These are phyloP conservation scores for Scortechinia acanthostroma DNA, from an alignment of 2,329 filamentous ascomycete species.

Conservation along the genomic window DNA sequence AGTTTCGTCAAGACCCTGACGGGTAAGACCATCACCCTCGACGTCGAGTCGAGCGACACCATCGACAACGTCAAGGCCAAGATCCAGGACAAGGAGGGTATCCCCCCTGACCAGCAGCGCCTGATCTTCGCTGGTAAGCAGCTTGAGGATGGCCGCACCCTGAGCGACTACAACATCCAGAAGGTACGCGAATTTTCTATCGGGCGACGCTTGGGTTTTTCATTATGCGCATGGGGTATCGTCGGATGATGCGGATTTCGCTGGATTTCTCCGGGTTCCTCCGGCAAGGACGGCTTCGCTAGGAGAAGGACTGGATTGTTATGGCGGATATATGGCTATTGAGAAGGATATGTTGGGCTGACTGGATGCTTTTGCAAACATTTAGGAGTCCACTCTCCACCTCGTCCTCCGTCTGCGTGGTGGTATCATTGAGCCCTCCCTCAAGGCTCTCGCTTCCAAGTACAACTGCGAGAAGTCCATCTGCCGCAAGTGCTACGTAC, in stretches of 20 bases:
- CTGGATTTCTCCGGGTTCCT: neutral
- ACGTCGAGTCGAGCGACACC: constrained; percentile 97
- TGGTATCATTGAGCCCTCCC: constrained; percentile 97
- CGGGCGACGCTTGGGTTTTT: no score
- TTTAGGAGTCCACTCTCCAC: constrained; percentile 92
- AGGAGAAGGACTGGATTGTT: no score
- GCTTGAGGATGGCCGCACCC: constrained; percentile 93
- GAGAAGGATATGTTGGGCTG: neutral
- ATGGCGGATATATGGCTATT: no score
- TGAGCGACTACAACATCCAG: constrained; percentile 99
- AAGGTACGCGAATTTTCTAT: constrained; percentile 58
- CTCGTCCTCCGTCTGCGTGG: constrained; percentile 97
- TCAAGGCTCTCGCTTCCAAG: constrained; percentile 97
- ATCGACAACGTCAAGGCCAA: constrained; percentile 99
- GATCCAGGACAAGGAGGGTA: constrained; percentile 99
- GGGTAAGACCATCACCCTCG: constrained; percentile 99
- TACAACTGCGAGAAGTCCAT: constrained; percentile 99
- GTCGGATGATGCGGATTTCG: no score
- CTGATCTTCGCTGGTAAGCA: constrained; percentile 99
- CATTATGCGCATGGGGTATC: no score
- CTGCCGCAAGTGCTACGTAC: constrained; percentile 81
- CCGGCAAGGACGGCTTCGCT: no score
- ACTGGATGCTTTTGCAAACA: constrained; percentile 3
- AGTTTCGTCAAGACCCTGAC: constrained; percentile 99
- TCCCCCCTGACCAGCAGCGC: constrained; percentile 95